Conservation (phyloP, 148 eudicot species). For the Mesembryanthemum crystallinum region DNA sequence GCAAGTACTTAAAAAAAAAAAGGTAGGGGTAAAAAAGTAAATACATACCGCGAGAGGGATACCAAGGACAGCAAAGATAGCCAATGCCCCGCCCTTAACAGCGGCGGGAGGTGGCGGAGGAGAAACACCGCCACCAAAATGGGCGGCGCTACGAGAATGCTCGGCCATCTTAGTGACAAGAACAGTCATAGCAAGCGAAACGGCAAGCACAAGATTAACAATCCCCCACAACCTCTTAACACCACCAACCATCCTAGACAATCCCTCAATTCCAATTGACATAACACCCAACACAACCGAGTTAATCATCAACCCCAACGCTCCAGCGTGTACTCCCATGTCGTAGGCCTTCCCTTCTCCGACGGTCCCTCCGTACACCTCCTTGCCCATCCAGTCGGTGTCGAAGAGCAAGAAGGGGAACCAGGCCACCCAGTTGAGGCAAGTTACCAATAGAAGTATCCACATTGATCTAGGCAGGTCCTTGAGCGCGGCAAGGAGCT, state of each 20-base stretch:
- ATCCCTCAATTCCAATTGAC: constrained; percentile 34
- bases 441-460: constrained; percentile 47
- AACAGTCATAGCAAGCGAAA: constrained; percentile 39
- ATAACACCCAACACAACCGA: constrained; percentile 31
- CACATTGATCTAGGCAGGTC: constrained; percentile 50
- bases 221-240: constrained; percentile 46
- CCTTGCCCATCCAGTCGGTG: constrained; percentile 67
- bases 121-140: background rate
- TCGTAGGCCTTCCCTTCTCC: constrained; percentile 42
- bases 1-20: background rate
- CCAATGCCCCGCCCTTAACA: constrained; percentile 50
- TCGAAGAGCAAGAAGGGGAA: constrained; percentile 54
- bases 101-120: constrained; percentile 31
- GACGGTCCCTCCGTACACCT: constrained; percentile 51
- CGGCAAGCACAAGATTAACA: constrained; percentile 34
- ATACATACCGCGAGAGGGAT: constrained; percentile 54
- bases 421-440: constrained; percentile 67
- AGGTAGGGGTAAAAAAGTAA: background rate
- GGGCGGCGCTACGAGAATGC: constrained; percentile 21
- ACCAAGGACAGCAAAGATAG: constrained; percentile 53
- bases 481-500: constrained; percentile 40
- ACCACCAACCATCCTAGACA: constrained; percentile 38
- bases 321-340: constrained; percentile 42
- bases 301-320: constrained; percentile 47
- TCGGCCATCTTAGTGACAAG: constrained; percentile 42